Conservation (phyloP, 768 basidiomycete genomes). For the Kondoa subrosea region DNA sequence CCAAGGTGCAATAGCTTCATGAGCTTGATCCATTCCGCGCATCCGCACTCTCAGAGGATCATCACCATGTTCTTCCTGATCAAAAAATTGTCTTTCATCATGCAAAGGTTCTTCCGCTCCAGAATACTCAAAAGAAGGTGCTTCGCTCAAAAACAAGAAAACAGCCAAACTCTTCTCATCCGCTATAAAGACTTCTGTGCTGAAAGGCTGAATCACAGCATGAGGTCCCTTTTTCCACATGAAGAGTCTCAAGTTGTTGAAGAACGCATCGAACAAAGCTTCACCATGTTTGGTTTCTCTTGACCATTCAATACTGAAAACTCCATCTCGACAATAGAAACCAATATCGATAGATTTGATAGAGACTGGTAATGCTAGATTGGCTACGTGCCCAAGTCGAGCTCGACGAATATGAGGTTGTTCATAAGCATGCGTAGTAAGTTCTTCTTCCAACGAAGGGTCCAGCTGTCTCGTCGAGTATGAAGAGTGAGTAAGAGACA, state of each 20-base stretch:
- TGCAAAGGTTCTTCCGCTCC: background rate
- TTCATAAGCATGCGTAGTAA: background rate
- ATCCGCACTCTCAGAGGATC: background rate
- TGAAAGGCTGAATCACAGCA: background rate
- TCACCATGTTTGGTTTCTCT: background rate
- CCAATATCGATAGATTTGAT: background rate
- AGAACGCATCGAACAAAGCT: background rate
- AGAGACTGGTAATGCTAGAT: background rate
- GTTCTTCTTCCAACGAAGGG: background rate
- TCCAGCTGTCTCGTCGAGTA: background rate
- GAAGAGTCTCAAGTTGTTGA: background rate
- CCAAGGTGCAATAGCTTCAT: background rate
- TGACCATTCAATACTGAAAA: background rate
- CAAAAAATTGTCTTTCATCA: background rate
- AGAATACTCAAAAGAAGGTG: background rate
- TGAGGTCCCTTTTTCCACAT: background rate
- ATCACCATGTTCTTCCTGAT: background rate
- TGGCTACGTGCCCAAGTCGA: background rate
- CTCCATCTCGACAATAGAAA: background rate
- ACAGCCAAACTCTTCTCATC: background rate
- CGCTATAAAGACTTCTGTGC: background rate
- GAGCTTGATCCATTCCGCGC: background rate
- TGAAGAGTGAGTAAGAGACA: background rate
- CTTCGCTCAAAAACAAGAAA: background rate
- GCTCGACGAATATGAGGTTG: background rate